Conservation (phyloP, 2,329 filamentous ascomycete genomes). For the Neurospora crassa region DNA sequence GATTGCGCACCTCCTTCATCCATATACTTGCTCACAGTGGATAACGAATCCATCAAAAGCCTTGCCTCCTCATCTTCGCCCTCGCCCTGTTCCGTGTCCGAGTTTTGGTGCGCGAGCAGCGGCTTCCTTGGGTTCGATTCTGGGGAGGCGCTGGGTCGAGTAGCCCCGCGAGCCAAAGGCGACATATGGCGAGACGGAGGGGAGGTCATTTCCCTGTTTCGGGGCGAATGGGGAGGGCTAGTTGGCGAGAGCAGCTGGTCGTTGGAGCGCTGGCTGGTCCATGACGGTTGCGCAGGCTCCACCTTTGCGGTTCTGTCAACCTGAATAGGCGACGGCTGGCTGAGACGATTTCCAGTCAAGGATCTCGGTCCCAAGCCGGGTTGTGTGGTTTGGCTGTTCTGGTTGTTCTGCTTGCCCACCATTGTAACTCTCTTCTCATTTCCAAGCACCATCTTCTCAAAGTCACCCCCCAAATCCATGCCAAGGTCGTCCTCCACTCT, state of each 20-base stretch:
- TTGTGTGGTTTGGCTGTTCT: conserved; percentile 13
- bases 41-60: conserved; percentile 42
- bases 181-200: conserved; percentile 31
- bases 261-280: conserved; percentile 41
- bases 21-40: conserved; percentile 37
- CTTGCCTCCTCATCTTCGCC: conserved; percentile 44
- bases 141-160: conserved; percentile 24
- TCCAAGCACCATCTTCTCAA: conserved; percentile 45
- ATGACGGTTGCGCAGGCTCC: conserved; percentile 40
- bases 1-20: conserved; percentile 9
- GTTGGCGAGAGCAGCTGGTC: conserved; percentile 35
- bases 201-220: conserved; percentile 26
- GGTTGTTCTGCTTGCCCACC: conserved; percentile 33
- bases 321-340: conserved; percentile 37
- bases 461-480: conserved; percentile 48
- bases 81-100: conserved; percentile 20
- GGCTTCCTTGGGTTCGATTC: conserved; percentile 24
- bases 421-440: conserved; percentile 46
- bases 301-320: conserved; percentile 35
- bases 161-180: conserved; percentile 19
- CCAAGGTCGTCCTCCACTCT: conserved; percentile 35
- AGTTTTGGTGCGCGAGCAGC: conserved; percentile 20
- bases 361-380: conserved; percentile 27
- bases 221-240: conserved; percentile 25
- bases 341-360: conserved; percentile 35